These are phyloP conservation scores for Xylaria sp. DNA, from an alignment of 2,329 filamentous ascomycete genomes.

Conservation along the genomic window DNA sequence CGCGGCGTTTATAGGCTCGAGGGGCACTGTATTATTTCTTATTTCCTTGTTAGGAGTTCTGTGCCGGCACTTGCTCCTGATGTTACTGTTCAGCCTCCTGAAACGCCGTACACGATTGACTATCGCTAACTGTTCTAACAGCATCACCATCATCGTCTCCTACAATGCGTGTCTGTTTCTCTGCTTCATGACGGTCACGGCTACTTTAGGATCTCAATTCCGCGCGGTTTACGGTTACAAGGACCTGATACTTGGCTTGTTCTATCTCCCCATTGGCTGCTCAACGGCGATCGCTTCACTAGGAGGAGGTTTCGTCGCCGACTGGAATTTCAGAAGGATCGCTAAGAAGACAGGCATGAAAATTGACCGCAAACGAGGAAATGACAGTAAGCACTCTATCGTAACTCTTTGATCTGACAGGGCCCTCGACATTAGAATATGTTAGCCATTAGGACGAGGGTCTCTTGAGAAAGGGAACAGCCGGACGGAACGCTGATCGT, in stretches of 20 bases:
- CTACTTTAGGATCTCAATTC: conserved; percentile 50
- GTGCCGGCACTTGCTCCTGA: background rate
- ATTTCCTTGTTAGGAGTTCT: background rate
- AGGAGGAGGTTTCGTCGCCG: conserved; percentile 52
- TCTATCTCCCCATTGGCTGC: conserved; percentile 50
- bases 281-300: conserved; percentile 46
- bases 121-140: conserved; percentile 31
- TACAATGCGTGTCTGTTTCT: conserved; percentile 52
- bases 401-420: background rate
- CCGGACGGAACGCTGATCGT: background rate
- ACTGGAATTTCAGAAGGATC: conserved; percentile 66
- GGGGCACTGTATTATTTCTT: background rate
- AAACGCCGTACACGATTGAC: too few relatives aligned
- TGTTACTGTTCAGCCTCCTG: background rate
- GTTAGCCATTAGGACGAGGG: too few relatives aligned
- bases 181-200: conserved; percentile 49
- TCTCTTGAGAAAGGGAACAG: too few relatives aligned
- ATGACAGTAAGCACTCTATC: conserved; percentile 33
- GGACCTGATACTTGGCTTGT: conserved; percentile 48
- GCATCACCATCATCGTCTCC: conserved; percentile 48
- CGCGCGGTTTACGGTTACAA: conserved; percentile 46
- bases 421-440: background rate
- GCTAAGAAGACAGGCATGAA: conserved; percentile 56
- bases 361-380: conserved; percentile 54
- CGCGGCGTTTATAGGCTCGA: too few relatives aligned